These are phyloP conservation scores for Aspergillus novoparasiticus DNA, from an alignment of 2,329 filamentous ascomycete genomes.

Conservation along the genomic window DNA sequence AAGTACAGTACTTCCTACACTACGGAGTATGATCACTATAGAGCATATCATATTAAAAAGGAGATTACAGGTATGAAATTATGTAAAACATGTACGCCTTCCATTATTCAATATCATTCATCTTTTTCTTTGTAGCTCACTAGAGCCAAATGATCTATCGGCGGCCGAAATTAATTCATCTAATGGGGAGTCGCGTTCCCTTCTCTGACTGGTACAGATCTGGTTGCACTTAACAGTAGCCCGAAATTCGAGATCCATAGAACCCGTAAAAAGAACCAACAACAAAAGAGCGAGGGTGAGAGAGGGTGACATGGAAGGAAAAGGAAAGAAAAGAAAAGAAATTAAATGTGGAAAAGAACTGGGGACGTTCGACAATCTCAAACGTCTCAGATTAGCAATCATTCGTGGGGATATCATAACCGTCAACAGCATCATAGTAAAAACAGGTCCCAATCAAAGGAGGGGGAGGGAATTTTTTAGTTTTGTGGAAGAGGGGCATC, in stretches of 20 bases:
- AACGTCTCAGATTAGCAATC: constrained; percentile 17
- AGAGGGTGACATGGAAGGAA: neutral
- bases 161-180: neutral
- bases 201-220: constrained; percentile 18
- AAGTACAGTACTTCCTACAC: no score
- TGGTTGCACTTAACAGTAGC: neutral
- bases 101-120: neutral
- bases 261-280: neutral
- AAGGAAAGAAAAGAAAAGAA: neutral
- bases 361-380: neutral
- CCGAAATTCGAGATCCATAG: constrained; percentile 7
- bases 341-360: neutral
- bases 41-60: neutral
- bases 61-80: neutral
- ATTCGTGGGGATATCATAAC: constrained; percentile 24
- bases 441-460: neutral
- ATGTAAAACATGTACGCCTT: neutral
- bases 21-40: no score
- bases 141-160: constrained; percentile 7
- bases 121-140: neutral
- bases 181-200: neutral
- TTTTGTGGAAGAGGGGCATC: constrained; percentile 2
- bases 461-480: neutral
- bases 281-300: neutral
- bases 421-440: constrained; percentile 13